Percentiles rank a stretch among this genome's conserved stretches.
These are phyloP conservation scores for Lizanozyma gosingica DNA, from an alignment of 1,139 yeast species.

Conservation along the genomic window DNA sequence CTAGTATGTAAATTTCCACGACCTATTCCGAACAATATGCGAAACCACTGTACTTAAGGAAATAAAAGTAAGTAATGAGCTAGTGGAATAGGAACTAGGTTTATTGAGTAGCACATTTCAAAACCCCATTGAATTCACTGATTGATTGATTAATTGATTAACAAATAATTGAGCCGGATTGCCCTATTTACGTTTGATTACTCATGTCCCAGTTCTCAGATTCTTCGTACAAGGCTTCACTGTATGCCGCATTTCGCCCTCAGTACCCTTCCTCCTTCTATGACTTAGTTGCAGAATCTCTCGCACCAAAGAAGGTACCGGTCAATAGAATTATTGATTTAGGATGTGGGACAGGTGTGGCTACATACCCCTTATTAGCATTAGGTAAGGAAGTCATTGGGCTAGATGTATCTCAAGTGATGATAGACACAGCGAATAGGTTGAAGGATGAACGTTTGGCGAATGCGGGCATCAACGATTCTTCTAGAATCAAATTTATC, in stretches of 20 bases:
- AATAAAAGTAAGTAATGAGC: too few species aligned
- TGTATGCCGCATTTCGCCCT: neutral
- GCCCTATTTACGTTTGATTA: slow-evolving; percentile 3
- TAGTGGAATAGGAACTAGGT: too few species aligned
- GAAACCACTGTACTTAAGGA: too few species aligned
- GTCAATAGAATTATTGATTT: slow-evolving; percentile 35
- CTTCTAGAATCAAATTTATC: neutral
- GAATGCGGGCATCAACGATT: slow-evolving; percentile 24
- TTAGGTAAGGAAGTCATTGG: slow-evolving; percentile 47
- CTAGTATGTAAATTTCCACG: too few species aligned
- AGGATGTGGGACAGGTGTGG: slow-evolving; percentile 86
- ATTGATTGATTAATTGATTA: too few species aligned
- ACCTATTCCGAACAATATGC: too few species aligned
- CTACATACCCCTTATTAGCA: slow-evolving; percentile 45
- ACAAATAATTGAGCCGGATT: neutral
- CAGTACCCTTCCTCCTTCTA: neutral
- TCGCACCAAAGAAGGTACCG: slow-evolving; percentile 10
- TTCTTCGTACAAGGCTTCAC: neutral
- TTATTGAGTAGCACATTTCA: too few species aligned
- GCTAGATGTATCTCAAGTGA: slow-evolving; percentile 55
- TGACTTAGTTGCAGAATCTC: neutral
- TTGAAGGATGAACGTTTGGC: slow-evolving; percentile 16
- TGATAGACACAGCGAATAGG: slow-evolving; percentile 47
- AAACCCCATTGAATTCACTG: too few species aligned
- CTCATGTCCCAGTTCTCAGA: neutral